A percentile compares a stretch with the other conserved stretches of the same genome.
Conservation (phyloP, 1,284 basidiomycete genomes). For the Irpex sp. region DNA sequence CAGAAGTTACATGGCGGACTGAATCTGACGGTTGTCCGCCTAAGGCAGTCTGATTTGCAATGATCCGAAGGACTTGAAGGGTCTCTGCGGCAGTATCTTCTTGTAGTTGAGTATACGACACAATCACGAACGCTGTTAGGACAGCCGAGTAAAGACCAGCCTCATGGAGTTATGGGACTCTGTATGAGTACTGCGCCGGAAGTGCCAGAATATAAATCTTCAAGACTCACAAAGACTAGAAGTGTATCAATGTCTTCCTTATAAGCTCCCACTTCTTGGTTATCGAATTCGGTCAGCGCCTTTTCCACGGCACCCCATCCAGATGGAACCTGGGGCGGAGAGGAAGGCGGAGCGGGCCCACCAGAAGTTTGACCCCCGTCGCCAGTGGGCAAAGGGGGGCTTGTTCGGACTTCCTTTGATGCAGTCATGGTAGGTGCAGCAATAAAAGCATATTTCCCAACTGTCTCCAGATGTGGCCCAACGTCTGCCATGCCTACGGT, state of each 20-base stretch:
- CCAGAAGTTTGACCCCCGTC: too few species aligned
- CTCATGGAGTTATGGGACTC: not conserved
- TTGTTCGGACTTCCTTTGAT: too few species aligned
- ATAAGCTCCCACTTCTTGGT: not conserved
- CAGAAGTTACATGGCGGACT: not conserved
- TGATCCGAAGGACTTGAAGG: too few species aligned
- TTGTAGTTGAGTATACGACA: conserved; percentile 7
- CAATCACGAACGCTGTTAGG: conserved; percentile 13
- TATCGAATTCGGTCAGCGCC: not conserved
- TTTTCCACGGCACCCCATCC: not conserved
- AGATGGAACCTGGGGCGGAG: not conserved
- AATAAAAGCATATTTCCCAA: too few species aligned
- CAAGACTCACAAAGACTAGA: not conserved
- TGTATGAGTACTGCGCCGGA: not conserved
- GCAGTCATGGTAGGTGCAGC: too few species aligned
- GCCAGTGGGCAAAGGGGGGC: too few species aligned
- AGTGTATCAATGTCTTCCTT: not conserved
- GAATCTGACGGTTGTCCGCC: too few species aligned
- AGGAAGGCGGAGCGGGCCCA: too few species aligned
- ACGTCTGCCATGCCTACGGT: too few species aligned
- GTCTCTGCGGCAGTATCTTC: too few species aligned
- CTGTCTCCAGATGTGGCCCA: too few species aligned
- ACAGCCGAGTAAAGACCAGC: conserved; percentile 16
- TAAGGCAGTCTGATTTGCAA: too few species aligned
- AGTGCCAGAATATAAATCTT: not conserved